These are phyloP conservation scores for Huntiella abstrusa DNA, from an alignment of 2,329 filamentous ascomycete genomes.

Conservation along the genomic window DNA sequence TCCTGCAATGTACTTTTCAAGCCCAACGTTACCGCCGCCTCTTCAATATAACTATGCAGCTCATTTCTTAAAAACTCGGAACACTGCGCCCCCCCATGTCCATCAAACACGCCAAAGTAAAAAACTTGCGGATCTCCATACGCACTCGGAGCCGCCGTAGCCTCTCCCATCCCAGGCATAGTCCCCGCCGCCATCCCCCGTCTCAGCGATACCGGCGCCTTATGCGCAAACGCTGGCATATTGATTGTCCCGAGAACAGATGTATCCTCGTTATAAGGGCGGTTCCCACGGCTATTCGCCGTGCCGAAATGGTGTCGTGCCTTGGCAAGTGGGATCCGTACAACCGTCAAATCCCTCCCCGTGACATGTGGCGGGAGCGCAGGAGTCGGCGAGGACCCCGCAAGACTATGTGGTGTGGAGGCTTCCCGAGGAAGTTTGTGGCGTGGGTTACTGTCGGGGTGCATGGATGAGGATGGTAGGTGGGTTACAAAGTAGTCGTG, in stretches of 20 bases:
- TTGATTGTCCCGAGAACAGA: slow-evolving; percentile 89
- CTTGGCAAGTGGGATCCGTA: slow-evolving; percentile 79
- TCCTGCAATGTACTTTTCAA: slow-evolving; percentile 40
- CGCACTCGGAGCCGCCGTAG: slow-evolving; percentile 53
- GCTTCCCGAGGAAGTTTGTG: slow-evolving; percentile 77
- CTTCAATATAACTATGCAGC: slow-evolving; percentile 76
- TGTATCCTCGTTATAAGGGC: slow-evolving; percentile 82
- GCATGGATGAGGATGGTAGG: slow-evolving; percentile 77
- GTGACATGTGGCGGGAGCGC: slow-evolving; percentile 38
- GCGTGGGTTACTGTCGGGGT: slow-evolving; percentile 68
- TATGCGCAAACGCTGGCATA: slow-evolving; percentile 78
- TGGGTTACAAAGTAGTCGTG: slow-evolving; percentile 97
- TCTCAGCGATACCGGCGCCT: slow-evolving; percentile 45
- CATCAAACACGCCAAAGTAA: slow-evolving; percentile 93
- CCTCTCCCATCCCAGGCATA: slow-evolving; percentile 34
- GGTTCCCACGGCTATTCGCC: slow-evolving; percentile 57
- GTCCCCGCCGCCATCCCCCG: slow-evolving; percentile 15
- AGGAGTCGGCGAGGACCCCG: slow-evolving; percentile 33
- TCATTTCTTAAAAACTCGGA: slow-evolving; percentile 70
- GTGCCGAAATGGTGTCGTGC: slow-evolving; percentile 94
- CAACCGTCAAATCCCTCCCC: slow-evolving; percentile 68
- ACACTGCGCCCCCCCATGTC: slow-evolving; percentile 80
- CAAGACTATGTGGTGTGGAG: slow-evolving; percentile 55
- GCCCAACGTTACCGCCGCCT: slow-evolving; percentile 57
- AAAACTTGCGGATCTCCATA: slow-evolving; percentile 90